Evolutionary conservation across 1,284 basidiomycete genomes (phyloP).

Genomic region (Marasmius sp.): DNA sequence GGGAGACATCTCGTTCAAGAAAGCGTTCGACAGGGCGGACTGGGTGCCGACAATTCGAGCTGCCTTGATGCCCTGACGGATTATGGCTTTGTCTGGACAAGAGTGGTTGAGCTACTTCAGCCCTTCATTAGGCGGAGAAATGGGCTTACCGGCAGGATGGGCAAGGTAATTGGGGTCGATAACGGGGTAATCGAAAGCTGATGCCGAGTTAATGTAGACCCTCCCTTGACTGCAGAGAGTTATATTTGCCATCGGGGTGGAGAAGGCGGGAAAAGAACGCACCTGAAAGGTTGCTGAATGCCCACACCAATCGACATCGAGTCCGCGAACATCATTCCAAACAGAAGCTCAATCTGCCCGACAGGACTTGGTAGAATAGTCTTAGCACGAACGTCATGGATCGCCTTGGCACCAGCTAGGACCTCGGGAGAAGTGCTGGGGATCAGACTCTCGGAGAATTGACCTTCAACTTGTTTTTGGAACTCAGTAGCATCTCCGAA

Average conservation of each 20-base stretch:
- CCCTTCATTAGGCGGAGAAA: neutral
- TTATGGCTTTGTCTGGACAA: constrained; percentile 10
- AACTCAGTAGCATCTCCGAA: constrained; percentile 32
- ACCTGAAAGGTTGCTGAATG: constrained; percentile 47
- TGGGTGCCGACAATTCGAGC: constrained; percentile 40
- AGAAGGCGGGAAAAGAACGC: neutral
- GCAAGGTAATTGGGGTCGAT: constrained; percentile 12
- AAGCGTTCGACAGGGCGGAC: constrained; percentile 36
- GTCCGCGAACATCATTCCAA: constrained; percentile 40
- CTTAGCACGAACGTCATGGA: constrained; percentile 25
- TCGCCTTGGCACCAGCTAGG: neutral
- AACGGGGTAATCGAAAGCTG: constrained; percentile 12
- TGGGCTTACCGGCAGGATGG: constrained; percentile 6
- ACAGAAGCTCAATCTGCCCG: constrained; percentile 49
- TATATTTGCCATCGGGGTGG: neutral
- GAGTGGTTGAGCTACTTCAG: neutral
- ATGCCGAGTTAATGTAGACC: constrained; percentile 35
- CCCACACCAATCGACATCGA: constrained; percentile 51
- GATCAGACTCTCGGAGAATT: constrained; percentile 25
- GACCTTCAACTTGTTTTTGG: constrained; percentile 18
- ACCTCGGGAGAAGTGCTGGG: constrained; percentile 28
- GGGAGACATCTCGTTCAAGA: constrained; percentile 38
- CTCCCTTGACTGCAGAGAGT: constrained; percentile 24
- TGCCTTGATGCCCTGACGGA: constrained; percentile 47
- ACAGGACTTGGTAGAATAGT: constrained; percentile 23